Percentiles rank a stretch among this genome's conserved stretches.
Conservation (phyloP, 495 filamentous ascomycete genomes). For the Penicillium soppii region DNA sequence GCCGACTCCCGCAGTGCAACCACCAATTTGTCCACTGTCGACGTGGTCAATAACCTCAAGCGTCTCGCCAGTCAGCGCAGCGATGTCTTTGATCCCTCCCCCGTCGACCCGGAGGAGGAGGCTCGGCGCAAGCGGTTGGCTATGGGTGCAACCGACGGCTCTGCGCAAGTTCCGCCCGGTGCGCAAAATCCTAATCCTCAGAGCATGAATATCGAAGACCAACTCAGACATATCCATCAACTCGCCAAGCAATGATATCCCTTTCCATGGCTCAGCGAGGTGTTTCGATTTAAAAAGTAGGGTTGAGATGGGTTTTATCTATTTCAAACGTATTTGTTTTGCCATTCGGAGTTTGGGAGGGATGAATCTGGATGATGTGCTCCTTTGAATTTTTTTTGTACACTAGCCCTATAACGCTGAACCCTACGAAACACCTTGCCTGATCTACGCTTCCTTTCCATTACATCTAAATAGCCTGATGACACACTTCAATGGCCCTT, state of each 20-base stretch:
- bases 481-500: too few relatives aligned
- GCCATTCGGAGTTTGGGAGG: slow-evolving; percentile 15
- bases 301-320: slow-evolving; percentile 8
- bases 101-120: slow-evolving; percentile 60
- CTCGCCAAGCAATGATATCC: slow-evolving; percentile 30
- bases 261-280: not conserved
- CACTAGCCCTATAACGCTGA: slow-evolving; percentile 8
- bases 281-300: slow-evolving; percentile 3
- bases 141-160: not conserved
- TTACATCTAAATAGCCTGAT: not conserved
- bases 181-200: slow-evolving; percentile 32
- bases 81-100: slow-evolving; percentile 78
- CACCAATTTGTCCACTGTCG: slow-evolving; percentile 81
- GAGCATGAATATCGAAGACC: slow-evolving; percentile 49
- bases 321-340: not conserved
- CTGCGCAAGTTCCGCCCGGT: slow-evolving; percentile 6
- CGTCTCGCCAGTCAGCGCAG: slow-evolving; percentile 89
- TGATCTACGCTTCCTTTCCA: not conserved
- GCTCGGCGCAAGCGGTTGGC: slow-evolving; percentile 77
- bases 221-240: slow-evolving; percentile 50
- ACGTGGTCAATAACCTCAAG: slow-evolving; percentile 93
- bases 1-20: slow-evolving; percentile 79
- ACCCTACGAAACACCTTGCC: slow-evolving; percentile 4
- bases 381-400: slow-evolving; percentile 14
- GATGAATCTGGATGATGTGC: slow-evolving; percentile 12